Percentiles rank a stretch among this genome's conserved stretches.
Conservation (phyloP, 148 eudicot genomes). For the Camellia sinensis region DNA sequence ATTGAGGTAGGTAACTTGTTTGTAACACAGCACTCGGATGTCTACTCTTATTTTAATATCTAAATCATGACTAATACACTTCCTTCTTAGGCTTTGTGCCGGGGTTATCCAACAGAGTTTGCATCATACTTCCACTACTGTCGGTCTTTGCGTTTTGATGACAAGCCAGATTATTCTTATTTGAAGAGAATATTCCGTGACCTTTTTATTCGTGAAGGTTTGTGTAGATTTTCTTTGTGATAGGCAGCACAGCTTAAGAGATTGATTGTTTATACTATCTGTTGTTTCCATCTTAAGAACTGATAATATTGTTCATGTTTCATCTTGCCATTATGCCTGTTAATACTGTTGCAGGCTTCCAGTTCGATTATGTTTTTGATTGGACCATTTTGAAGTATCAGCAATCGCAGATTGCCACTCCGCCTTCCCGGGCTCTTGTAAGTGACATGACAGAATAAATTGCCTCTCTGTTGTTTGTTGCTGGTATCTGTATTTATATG, state of each 20-base stretch:
- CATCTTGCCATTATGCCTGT: background rate
- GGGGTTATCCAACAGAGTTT: slow-evolving; percentile 86
- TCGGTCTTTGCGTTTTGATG: slow-evolving; percentile 93
- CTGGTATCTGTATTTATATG: background rate
- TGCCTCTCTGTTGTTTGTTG: slow-evolving; percentile 8
- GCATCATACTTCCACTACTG: slow-evolving; percentile 94
- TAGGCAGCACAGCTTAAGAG: slow-evolving; percentile 1
- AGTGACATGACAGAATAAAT: slow-evolving; percentile 20
- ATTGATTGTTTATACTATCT: background rate
- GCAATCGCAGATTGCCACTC: slow-evolving; percentile 80
- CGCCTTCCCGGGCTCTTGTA: slow-evolving; percentile 68
- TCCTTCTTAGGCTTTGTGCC: slow-evolving; percentile 64
- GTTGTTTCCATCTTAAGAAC: background rate
- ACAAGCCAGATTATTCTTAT: slow-evolving; percentile 91
- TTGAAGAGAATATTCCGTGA: slow-evolving; percentile 91
- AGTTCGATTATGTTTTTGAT: slow-evolving; percentile 96
- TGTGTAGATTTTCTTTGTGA: slow-evolving; percentile 18
- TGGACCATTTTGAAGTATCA: slow-evolving; percentile 98
- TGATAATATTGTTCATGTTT: background rate
- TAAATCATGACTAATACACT: slow-evolving; percentile 1
- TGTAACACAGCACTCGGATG: background rate
- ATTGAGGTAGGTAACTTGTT: slow-evolving; percentile 86
- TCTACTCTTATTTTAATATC: background rate
- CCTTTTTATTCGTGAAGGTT: slow-evolving; percentile 98
- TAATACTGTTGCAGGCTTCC: slow-evolving; percentile 60